phyloP scores from a whole-genome alignment of 768 basidiomycete species.

The Lactifluus volemus region DNA sequence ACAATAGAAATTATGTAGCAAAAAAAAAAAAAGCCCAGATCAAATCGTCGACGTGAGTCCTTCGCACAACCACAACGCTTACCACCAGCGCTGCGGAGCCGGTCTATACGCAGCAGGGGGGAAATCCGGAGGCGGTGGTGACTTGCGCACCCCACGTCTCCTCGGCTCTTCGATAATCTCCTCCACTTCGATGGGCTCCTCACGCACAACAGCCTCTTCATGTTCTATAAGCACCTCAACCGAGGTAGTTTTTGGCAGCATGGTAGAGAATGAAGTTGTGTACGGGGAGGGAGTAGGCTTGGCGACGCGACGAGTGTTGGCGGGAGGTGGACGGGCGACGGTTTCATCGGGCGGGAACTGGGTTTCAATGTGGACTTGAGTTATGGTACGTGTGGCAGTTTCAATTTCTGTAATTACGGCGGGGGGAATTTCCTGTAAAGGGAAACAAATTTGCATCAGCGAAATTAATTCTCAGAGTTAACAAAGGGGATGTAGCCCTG shows the following conservation, averaged over 20 bases:
- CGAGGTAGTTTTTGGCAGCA: conserved; percentile 63
- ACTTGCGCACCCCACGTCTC: conserved; percentile 32
- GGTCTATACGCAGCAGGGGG: conserved; percentile 23
- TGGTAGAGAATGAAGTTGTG: conserved; percentile 47
- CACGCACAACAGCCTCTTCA: conserved; percentile 30
- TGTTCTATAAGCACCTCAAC: conserved; percentile 57
- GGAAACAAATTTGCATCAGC: conserved; percentile 19
- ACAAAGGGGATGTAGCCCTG: conserved; percentile 22
- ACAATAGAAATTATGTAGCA: conserved; percentile 16
- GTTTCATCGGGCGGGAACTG: conserved; percentile 30
- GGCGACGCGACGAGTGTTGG: conserved; percentile 68
- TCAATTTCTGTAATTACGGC: conserved; percentile 46
- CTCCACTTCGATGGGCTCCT: conserved; percentile 28
- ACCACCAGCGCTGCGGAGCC: conserved; percentile 18
- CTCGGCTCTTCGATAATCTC: conserved; percentile 38
- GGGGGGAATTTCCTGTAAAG: conserved; percentile 34
- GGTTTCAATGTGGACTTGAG: conserved; percentile 31
- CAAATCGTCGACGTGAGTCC: not conserved
- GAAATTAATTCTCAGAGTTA: conserved; percentile 11
- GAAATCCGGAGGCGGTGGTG: conserved; percentile 42
- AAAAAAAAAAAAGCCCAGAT: conserved; percentile 13
- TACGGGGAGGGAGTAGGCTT: conserved; percentile 61
- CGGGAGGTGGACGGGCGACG: conserved; percentile 64
- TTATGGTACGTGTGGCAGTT: conserved; percentile 44
- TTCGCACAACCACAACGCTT: conserved; percentile 6